Evolutionary conservation across 805 yeast species (phyloP), one percentile per base, ranked within the genome.

Genomic region (Ogataea nakhonphanomensis): DNA sequence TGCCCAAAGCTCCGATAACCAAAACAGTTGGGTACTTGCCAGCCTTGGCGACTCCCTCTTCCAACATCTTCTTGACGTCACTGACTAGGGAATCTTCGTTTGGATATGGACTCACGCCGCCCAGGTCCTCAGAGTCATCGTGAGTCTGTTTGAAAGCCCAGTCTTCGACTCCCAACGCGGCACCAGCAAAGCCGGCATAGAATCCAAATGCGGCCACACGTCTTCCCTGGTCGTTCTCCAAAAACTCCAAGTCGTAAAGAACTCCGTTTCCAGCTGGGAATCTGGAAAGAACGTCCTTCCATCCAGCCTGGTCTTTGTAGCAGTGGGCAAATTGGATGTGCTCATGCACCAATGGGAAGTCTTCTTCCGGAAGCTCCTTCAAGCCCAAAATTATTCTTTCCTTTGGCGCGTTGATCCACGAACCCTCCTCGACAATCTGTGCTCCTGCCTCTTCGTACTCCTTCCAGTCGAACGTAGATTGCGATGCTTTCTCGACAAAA

Each of bases 141-240:
- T 85, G 82, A 27, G 79, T 66, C 64, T 86, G 91, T 66, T 91
- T 91, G 69, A 84, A 83, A 36, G 95, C 84, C 96, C 98, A 93
- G 65, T 89, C 95, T 63, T 78, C 78, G 37, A 91, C 73, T 57
- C 99, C 99, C 41, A 93, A 68, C 25, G 99, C 99, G 25, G 99
- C 99, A 58, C 99, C 99, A 6, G 98, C 99, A 63, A 93, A 93
- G n/a, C 99, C 99, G 32, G 99, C 99, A 64, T 91, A 91, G 73
- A 78, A 93, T n/a, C 99, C 99, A 62, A 93, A 93, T 7, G 99
- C 99, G 32, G 99, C 99, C 22, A 93, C 99, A 69, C 99, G 85
- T 73, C 99, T 85, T 25, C 98, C 98, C 58, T 78, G 81, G 54
- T 84, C 96, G 62, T 93, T 88, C 64, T 86, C 95, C 62, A 93